Percentiles rank a stretch among this genome's conserved stretches.
Evolutionary conservation across 768 basidiomycete species (phyloP).

Genomic region (Galerina sulciceps): DNA sequence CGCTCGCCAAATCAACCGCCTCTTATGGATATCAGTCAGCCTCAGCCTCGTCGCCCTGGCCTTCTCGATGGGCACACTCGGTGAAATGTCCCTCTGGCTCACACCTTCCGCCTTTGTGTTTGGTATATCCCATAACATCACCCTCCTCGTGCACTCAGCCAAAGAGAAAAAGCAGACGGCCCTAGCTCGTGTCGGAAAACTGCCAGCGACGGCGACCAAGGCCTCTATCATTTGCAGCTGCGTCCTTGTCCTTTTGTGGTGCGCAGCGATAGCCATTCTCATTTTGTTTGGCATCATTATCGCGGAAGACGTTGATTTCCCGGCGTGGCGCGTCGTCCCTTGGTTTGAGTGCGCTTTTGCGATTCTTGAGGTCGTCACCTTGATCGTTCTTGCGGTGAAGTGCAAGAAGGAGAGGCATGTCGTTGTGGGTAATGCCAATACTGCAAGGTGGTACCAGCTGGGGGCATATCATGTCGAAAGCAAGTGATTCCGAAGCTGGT

Average conservation of each 20-base stretch:
- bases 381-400: neutral
- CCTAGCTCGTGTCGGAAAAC: neutral
- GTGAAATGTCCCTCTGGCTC: neutral
- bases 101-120: neutral
- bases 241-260: neutral
- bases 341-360: conserved; percentile 1
- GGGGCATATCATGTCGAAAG: neutral
- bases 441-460: neutral
- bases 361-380: neutral
- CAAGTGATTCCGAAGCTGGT: neutral
- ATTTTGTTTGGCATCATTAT: neutral
- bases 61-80: neutral
- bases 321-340: neutral
- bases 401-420: neutral
- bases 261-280: neutral
- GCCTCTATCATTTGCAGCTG: conserved; percentile 1
- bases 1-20: neutral
- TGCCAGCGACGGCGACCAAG: neutral
- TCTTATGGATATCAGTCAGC: conserved; percentile 2
- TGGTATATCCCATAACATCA: conserved; percentile 6
- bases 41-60: neutral
- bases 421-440: neutral
- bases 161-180: conserved; percentile 1
- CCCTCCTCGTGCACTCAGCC: neutral
- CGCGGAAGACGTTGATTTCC: neutral